A percentile compares a stretch with the other conserved stretches of the same genome.
phyloP scores from a whole-genome alignment of 1,284 basidiomycete genomes.

The Pyrrhoderma noxium region DNA sequence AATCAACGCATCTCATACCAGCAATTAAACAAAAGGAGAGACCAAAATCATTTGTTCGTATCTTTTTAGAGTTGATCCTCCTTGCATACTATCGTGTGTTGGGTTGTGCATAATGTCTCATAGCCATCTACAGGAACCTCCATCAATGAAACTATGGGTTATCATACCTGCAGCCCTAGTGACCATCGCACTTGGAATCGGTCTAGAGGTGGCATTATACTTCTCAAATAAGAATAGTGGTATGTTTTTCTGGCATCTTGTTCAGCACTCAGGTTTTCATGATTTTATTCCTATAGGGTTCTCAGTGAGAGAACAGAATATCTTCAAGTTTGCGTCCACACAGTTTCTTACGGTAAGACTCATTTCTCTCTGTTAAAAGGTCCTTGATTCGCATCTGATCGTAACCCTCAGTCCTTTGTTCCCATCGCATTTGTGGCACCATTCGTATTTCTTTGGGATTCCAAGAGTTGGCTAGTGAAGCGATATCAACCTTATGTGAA shows the following conservation, averaged over 20 bases:
- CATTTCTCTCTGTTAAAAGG: neutral
- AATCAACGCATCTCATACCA: constrained; percentile 41
- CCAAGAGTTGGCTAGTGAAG: constrained; percentile 23
- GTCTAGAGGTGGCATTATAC: constrained; percentile 37
- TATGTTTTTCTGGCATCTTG: constrained; percentile 29
- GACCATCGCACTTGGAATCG: constrained; percentile 42
- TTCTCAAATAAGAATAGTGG: constrained; percentile 39
- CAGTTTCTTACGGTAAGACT: constrained; percentile 49
- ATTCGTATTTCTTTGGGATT: constrained; percentile 19
- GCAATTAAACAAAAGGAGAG: constrained; percentile 28
- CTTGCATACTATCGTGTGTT: constrained; percentile 4
- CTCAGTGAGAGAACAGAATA: constrained; percentile 40
- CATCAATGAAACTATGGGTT: constrained; percentile 36
- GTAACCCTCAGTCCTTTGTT: constrained; percentile 43
- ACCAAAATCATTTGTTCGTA: constrained; percentile 38
- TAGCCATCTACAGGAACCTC: constrained; percentile 36
- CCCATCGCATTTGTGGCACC: constrained; percentile 40
- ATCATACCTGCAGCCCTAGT: constrained; percentile 34
- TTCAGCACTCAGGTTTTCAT: neutral
- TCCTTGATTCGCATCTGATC: constrained; percentile 7
- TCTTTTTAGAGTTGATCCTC: neutral
- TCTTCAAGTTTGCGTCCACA: constrained; percentile 40
- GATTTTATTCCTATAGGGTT: constrained; percentile 36
- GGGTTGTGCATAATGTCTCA: neutral
- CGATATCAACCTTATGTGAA: constrained; percentile 46